Base-by-base conservation (phyloP, 108 stramenopile genomes). In the Parietichytrium sp. region DNA sequence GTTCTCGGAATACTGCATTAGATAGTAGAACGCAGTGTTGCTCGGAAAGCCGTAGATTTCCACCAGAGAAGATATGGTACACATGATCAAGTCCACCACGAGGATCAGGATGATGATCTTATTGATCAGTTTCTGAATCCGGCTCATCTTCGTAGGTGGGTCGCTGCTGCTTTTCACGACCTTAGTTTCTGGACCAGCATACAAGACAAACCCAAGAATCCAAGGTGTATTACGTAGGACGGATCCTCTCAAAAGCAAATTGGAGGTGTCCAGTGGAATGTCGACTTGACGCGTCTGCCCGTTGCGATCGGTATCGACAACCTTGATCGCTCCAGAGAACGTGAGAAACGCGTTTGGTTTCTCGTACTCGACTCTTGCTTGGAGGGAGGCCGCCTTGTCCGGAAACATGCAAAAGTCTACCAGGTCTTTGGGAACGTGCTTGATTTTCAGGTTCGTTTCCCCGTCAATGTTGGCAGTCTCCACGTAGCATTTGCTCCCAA, bases 111-210 rank as follows among this genome's bases (percentile, higher is more conserved):
- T 51, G 23, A 90, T 51, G 31, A 83, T 83, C 33, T 47, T 79
- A 80, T 91, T 91, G 29, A 89, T 85, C 52, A 55, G 48, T 4
- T 47, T 49, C 81, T 98, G 96, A 36, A 97, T 55, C 47, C 92
- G 89, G 84, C 93, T 94, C 78, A 96, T 94, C 87, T 97, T 97
- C 51, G 94, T 91, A 16, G 95, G 96, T n/a, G 94, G 91, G 13
- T 92, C 89, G 49, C 96, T 87, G 29, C 95, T 93, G 84, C 97
- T 98, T 87, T 90, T 89, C 26, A 94, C 92, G 20, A 98, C 81
- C 83, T 97, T 97, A 8, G 96, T 96, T 80, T 98, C 96, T 6
- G 85, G 86, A 27, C 98, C 98, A 15, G 98, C 97, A 83, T 95
- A 97, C 61, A 93, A 93, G 49, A 95, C 95, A 3, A 97, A 49